Percentiles rank a stretch among this genome's conserved stretches.
Evolutionary conservation across 2,329 filamentous ascomycete genomes (phyloP).

Genomic region (Aspergillus neotritici): DNA sequence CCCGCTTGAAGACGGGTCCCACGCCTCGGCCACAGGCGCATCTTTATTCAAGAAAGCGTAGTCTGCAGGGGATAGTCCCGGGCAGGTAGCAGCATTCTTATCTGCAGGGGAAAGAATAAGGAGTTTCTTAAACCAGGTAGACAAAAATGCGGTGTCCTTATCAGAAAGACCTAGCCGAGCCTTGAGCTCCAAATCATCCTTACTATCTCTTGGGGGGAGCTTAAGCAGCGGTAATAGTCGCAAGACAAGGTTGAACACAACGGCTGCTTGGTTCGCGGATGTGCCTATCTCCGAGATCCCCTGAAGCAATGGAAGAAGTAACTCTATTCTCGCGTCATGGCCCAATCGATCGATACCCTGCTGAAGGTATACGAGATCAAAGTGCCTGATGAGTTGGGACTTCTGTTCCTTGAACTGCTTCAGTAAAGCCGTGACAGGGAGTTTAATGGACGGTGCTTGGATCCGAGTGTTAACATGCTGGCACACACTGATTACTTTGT

Average conservation of each 20-base stretch:
- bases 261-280: constrained; percentile 52
- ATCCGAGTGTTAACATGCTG: constrained; percentile 65
- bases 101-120: constrained; percentile 58
- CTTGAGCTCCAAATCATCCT: constrained; percentile 68
- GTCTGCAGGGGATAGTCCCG: constrained; percentile 61
- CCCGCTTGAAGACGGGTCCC: constrained; percentile 55
- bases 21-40: constrained; percentile 43
- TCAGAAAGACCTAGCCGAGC: constrained; percentile 61
- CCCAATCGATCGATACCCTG: constrained; percentile 66
- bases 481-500: constrained; percentile 68
- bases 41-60: constrained; percentile 65
- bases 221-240: constrained; percentile 63
- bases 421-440: constrained; percentile 78
- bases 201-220: constrained; percentile 68
- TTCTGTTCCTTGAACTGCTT: constrained; percentile 82
- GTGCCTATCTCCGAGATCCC: constrained; percentile 59
- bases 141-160: constrained; percentile 67
- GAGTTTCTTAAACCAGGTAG: constrained; percentile 70
- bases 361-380: constrained; percentile 84
- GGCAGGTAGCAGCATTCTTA: constrained; percentile 41
- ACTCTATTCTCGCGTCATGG: constrained; percentile 58
- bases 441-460: constrained; percentile 59
- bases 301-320: constrained; percentile 65
- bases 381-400: constrained; percentile 71
- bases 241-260: constrained; percentile 77